Evolutionary conservation across 2,329 filamentous ascomycete species (phyloP).

Genomic region (Cladosporium sp.): DNA sequence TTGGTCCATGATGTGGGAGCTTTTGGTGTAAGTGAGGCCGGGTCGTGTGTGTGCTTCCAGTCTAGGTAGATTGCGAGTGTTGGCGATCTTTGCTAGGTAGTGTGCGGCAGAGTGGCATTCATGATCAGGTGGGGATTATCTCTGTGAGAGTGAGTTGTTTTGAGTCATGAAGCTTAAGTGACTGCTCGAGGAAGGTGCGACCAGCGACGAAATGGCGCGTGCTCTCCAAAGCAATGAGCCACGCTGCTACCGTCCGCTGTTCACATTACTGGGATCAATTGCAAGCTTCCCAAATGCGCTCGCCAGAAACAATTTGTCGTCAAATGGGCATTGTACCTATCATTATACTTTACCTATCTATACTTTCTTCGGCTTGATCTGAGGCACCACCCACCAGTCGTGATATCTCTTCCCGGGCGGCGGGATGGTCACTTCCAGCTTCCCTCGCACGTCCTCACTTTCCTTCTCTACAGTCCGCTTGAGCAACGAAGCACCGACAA

Average conservation of each 20-base stretch:
- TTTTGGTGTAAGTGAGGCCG: neutral
- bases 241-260: neutral
- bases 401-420: conserved; percentile 45
- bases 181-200: neutral
- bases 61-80: neutral
- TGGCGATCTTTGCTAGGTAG: neutral
- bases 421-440: conserved; percentile 42
- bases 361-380: conserved; percentile 31
- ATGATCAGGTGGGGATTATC: neutral
- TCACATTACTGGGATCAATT: neutral
- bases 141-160: neutral
- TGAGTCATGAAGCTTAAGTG: neutral
- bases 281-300: neutral
- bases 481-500: conserved; percentile 32
- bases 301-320: neutral
- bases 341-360: neutral
- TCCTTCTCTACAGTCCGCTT: conserved; percentile 26
- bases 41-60: neutral
- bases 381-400: conserved; percentile 51
- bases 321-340: neutral
- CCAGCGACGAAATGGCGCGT: neutral
- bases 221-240: neutral
- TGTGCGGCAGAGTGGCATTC: neutral
- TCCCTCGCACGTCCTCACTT: conserved; percentile 17
- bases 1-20: neutral